These are phyloP conservation scores for Yamagishiella unicocca DNA, from an alignment of 139 green algal genomes.

Conservation along the genomic window DNA sequence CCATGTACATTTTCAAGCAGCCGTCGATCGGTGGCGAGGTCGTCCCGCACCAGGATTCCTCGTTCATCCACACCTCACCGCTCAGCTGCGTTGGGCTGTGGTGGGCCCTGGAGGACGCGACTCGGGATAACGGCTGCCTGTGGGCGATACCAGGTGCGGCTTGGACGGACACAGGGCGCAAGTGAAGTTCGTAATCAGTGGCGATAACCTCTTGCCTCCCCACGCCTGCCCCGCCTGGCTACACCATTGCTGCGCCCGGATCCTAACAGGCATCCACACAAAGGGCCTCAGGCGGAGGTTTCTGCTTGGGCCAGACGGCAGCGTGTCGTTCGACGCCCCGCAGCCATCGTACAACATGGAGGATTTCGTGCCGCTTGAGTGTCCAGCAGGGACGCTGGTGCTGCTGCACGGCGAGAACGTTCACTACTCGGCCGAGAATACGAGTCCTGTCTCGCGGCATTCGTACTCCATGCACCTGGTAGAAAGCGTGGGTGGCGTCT, in stretches of 20 bases:
- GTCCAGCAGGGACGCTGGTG: conserved; percentile 85
- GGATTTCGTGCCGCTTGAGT: conserved; percentile 82
- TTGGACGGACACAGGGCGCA: neutral
- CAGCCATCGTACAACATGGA: conserved; percentile 66
- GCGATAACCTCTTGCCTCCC: too few relatives aligned
- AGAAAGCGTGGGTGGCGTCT: conserved; percentile 65
- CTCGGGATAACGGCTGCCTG: conserved; percentile 92
- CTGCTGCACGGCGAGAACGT: conserved; percentile 84
- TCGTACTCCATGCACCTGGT: conserved; percentile 90
- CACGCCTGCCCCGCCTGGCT: neutral
- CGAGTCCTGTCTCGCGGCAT: conserved; percentile 70
- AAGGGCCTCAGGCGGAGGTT: conserved; percentile 68
- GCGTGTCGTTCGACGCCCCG: conserved; percentile 62
- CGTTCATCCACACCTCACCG: conserved; percentile 94
- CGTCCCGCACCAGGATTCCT: conserved; percentile 82
- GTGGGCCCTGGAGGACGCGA: conserved; percentile 95
- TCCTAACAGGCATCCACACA: conserved; percentile 57
- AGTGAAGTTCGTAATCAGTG: too few relatives aligned
- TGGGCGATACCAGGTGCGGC: conserved; percentile 73
- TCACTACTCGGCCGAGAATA: conserved; percentile 74
- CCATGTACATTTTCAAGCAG: conserved; percentile 97
- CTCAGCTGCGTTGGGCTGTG: conserved; percentile 89
- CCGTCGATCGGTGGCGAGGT: conserved; percentile 94
- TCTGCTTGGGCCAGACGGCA: conserved; percentile 46
- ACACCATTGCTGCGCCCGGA: neutral